phyloP scores from a whole-genome alignment of 345 rosid species.

The Syzygium jambos region DNA sequence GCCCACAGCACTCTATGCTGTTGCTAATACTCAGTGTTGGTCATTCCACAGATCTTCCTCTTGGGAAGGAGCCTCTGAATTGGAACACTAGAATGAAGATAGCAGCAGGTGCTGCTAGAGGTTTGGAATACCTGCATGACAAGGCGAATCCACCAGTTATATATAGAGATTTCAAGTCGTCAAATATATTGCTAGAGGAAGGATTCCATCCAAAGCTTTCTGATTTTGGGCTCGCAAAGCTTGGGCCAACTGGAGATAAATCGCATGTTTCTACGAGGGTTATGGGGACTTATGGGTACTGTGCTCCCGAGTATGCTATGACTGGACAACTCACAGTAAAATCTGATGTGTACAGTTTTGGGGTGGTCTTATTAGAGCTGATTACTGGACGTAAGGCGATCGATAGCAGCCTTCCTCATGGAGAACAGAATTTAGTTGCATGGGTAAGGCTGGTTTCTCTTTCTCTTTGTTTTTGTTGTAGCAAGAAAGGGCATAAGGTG shows the following conservation, averaged over 20 bases:
- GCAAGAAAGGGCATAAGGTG: neutral
- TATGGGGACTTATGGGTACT: slow-evolving; percentile 98
- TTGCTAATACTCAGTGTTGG: neutral
- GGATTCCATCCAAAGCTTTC: slow-evolving; percentile 95
- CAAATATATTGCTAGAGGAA: slow-evolving; percentile 84
- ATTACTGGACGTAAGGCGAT: slow-evolving; percentile 96
- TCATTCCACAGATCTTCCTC: slow-evolving; percentile 60
- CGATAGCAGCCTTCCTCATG: slow-evolving; percentile 77
- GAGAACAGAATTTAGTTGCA: slow-evolving; percentile 89
- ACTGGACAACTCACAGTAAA: slow-evolving; percentile 95
- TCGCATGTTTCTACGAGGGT: slow-evolving; percentile 99
- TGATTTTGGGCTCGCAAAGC: slow-evolving; percentile 96
- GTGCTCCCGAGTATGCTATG: slow-evolving; percentile 99
- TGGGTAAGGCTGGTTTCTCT: slow-evolving; percentile 49
- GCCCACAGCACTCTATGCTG: neutral
- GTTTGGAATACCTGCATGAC: slow-evolving; percentile 89
- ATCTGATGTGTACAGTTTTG: slow-evolving; percentile 94
- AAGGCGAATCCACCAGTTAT: slow-evolving; percentile 96
- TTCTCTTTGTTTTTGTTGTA: neutral
- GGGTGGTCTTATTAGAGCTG: slow-evolving; percentile 87
- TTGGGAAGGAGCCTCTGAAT: slow-evolving; percentile 83
- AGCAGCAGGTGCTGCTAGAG: slow-evolving; percentile 98
- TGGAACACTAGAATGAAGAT: slow-evolving; percentile 98
- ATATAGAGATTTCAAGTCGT: slow-evolving; percentile 93
- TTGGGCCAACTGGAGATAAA: slow-evolving; percentile 95